These are phyloP conservation scores for Primulina huaijiensis DNA, from an alignment of 257 asterid genomes.

Conservation along the genomic window DNA sequence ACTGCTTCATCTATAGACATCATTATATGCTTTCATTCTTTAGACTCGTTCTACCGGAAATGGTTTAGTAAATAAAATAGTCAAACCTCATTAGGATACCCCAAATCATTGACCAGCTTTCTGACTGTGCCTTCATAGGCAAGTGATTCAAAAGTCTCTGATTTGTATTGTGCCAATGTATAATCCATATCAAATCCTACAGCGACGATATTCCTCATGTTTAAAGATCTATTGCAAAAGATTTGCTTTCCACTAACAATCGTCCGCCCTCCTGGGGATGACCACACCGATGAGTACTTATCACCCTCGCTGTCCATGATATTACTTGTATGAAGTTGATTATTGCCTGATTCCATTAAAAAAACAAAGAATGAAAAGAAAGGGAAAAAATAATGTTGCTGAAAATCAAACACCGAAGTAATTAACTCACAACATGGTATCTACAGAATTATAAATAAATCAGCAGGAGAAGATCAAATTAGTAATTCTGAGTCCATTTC, in stretches of 20 bases:
- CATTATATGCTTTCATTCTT: conserved; percentile 22
- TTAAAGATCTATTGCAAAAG: conserved; percentile 90
- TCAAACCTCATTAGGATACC: conserved; percentile 73
- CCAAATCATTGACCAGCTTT: conserved; percentile 83
- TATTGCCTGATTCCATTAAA: conserved; percentile 41
- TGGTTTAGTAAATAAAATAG: conserved; percentile 8
- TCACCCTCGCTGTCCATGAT: conserved; percentile 52
- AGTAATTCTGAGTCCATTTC: neutral
- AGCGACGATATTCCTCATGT: conserved; percentile 85
- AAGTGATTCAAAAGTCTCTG: conserved; percentile 94
- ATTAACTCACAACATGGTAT: conserved; percentile 1
- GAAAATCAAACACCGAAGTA: neutral
- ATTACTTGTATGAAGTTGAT: conserved; percentile 36
- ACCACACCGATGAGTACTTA: conserved; percentile 56
- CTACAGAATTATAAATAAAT: neutral
- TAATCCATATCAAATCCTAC: conserved; percentile 99
- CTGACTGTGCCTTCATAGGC: conserved; percentile 88
- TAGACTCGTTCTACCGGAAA: conserved; percentile 20
- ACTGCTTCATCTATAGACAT: conserved; percentile 14
- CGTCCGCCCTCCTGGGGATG: conserved; percentile 70
- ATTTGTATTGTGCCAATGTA: conserved; percentile 87
- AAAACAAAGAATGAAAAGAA: conserved; percentile 8
- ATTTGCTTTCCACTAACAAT: conserved; percentile 71
- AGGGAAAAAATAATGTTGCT: neutral
- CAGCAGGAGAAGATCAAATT: conserved; percentile 9